A percentile compares a stretch with the other conserved stretches of the same genome.
phyloP scores from a whole-genome alignment of 1,139 yeast genomes.

The Suhomyces choctaworum region DNA sequence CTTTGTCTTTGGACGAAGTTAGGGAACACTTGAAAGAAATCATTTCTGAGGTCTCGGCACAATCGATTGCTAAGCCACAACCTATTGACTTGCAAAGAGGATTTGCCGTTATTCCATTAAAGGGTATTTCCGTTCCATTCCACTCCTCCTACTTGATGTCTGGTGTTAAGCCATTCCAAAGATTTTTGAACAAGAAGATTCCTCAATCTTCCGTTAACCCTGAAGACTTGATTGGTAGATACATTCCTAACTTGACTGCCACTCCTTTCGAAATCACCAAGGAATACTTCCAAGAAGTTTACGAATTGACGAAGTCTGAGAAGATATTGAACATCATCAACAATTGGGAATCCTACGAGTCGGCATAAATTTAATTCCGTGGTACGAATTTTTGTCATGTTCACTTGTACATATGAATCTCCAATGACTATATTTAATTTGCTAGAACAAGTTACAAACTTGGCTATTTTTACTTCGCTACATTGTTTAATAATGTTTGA shows the following conservation, averaged over 20 bases:
- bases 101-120: conserved; percentile 95
- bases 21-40: conserved; percentile 85
- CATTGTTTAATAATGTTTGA: conserved; percentile 3
- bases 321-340: conserved; percentile 88
- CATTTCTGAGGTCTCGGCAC: conserved; percentile 78
- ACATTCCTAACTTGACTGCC: conserved; percentile 98
- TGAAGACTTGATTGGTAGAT: conserved; percentile 87
- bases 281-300: conserved; percentile 96
- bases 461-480: conserved; percentile 7
- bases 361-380: conserved; percentile 30
- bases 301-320: conserved; percentile 84
- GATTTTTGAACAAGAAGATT: conserved; percentile 94
- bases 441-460: conserved; percentile 1
- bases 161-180: conserved; percentile 98
- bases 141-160: conserved; percentile 96
- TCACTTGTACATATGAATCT: conserved; percentile 4
- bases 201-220: conserved; percentile 95
- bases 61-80: conserved; percentile 84
- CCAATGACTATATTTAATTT: not conserved
- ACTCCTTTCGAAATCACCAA: conserved; percentile 93
- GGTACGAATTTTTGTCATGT: conserved; percentile 11
- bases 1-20: conserved; percentile 82
- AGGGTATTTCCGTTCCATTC: conserved; percentile 99
- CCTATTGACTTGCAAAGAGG: conserved; percentile 98
- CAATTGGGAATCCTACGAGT: conserved; percentile 88